Base-by-base conservation (phyloP, 2,329 filamentous ascomycete genomes). In the Drechslerella coelobrocha region DNA sequence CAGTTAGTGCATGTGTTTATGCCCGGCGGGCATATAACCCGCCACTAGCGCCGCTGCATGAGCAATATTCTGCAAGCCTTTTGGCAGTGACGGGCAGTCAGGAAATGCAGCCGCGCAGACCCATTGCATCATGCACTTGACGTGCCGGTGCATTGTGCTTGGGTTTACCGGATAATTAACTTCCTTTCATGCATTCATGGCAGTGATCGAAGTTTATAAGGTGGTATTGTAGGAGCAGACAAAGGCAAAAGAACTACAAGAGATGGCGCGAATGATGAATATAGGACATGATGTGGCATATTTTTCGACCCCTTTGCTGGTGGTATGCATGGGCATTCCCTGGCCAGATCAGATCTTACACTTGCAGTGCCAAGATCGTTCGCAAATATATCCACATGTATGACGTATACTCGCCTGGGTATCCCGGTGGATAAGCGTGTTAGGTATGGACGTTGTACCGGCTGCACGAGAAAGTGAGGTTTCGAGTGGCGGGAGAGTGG, bases 401-500 rank as follows among this genome's bases (percentile, higher is more conserved):
- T n/a, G n/a, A n/a, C n/a, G n/a, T n/a, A n/a, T n/a, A n/a, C n/a
- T n/a, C n/a, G n/a, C n/a, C n/a, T n/a, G n/a, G n/a, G n/a, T n/a
- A n/a, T n/a, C n/a, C n/a, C n/a, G n/a, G n/a, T n/a, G n/a, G n/a
- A n/a, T n/a, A 29, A 10, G 24, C 24, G 21, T 29, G 50, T 7
- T 24, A 68, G 63, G 27, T 68, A 4, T 51, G 63, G 21, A 57
- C 63, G 10, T 7, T 57, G 23, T 68, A 68, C 52, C 56, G 63
- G 19, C 43, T 68, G 31, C 50, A 34, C 31, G 50, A 61, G 26
- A 61, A 45, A 41, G 14, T 57, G 10, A 45, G 50, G 7, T 52
- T 68, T 31, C 19, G 61, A 26, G 56, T 68, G 19, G 45, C 63
- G 8, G 41, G 52, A 17, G 63, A 57, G 24, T 68, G 56, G 63